Evolutionary conservation across 2,329 filamentous ascomycete species (phyloP).

Genomic region (Penicillium decumbens): DNA sequence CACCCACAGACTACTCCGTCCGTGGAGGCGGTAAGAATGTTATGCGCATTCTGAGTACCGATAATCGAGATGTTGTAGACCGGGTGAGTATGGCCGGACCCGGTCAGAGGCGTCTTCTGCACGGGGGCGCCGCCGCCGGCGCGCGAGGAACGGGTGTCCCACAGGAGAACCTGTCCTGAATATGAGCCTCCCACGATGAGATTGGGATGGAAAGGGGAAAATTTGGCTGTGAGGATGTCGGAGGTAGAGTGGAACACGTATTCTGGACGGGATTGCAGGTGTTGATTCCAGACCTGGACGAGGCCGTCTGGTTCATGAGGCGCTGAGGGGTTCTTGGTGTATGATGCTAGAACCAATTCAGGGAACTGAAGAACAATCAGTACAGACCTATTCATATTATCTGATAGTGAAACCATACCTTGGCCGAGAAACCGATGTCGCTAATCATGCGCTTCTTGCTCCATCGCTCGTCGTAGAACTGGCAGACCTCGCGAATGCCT

Average conservation of each 20-base stretch:
- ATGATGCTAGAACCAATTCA: constrained; percentile 86
- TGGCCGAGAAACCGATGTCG: constrained; percentile 89
- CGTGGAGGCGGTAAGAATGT: constrained; percentile 94
- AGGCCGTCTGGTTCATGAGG: constrained; percentile 91
- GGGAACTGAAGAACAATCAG: constrained; percentile 57
- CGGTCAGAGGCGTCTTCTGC: constrained; percentile 92
- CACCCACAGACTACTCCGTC: constrained; percentile 96
- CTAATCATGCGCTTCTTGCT: constrained; percentile 97
- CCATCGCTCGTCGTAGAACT: constrained; percentile 94
- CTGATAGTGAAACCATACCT: constrained; percentile 48
- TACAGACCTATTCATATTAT: background rate
- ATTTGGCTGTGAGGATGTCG: constrained; percentile 90
- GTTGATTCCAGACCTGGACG: constrained; percentile 94
- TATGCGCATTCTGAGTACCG: constrained; percentile 97
- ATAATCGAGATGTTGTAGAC: constrained; percentile 95
- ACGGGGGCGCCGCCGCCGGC: constrained; percentile 65
- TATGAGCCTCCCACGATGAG: constrained; percentile 94
- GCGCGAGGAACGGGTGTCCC: constrained; percentile 89
- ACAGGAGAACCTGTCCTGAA: constrained; percentile 90
- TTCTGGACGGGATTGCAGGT: constrained; percentile 89
- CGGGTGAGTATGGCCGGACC: constrained; percentile 91
- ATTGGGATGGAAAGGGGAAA: constrained; percentile 97
- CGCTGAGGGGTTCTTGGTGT: constrained; percentile 94
- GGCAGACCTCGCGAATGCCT: constrained; percentile 69
- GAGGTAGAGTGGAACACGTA: constrained; percentile 96